A percentile compares a stretch with the other conserved stretches of the same genome.
Evolutionary conservation across 1,139 yeast species (phyloP).

Genomic region (Saccharomyces hybrid): DNA sequence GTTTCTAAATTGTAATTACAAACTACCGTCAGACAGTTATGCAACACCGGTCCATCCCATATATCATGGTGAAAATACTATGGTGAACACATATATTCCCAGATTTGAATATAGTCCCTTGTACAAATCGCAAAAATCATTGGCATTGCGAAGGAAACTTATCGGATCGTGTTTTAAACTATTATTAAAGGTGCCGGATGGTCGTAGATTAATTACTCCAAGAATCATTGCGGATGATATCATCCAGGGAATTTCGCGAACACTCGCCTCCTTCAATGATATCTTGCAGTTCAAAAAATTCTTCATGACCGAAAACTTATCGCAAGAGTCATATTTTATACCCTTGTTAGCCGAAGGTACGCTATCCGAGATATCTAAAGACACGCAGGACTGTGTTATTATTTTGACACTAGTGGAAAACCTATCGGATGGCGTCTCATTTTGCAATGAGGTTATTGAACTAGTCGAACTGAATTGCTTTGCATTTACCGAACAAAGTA

Average conservation of each 20-base stretch:
- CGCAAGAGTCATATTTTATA: slow-evolving; percentile 14
- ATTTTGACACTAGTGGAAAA: slow-evolving; percentile 7
- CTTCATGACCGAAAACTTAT: slow-evolving; percentile 13
- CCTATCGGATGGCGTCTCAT: slow-evolving; percentile 8
- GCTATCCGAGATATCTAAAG: slow-evolving; percentile 8
- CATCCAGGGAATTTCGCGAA: slow-evolving; percentile 9
- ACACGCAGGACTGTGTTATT: slow-evolving; percentile 1
- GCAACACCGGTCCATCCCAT: slow-evolving; percentile 16
- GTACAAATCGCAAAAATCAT: slow-evolving; percentile 15
- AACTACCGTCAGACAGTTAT: slow-evolving; percentile 3
- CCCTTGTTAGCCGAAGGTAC: slow-evolving; percentile 20
- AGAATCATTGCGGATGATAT: slow-evolving; percentile 13
- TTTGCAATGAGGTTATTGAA: slow-evolving; percentile 9
- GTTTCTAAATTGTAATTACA: slow-evolving; percentile 20
- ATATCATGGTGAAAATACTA: slow-evolving; percentile 16
- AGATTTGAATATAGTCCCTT: slow-evolving; percentile 9
- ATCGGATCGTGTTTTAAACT: slow-evolving; percentile 17
- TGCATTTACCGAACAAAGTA: background rate
- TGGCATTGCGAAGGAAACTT: slow-evolving; percentile 21
- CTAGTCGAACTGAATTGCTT: slow-evolving; percentile 5
- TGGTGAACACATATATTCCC: slow-evolving; percentile 14
- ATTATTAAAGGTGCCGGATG: slow-evolving; percentile 16
- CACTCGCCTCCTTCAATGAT: slow-evolving; percentile 13
- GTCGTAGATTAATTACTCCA: slow-evolving; percentile 14
- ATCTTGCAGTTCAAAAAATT: slow-evolving; percentile 19